Conservation (phyloP, 2,329 filamentous ascomycete species). For the Phialemonium atrogriseum region DNA sequence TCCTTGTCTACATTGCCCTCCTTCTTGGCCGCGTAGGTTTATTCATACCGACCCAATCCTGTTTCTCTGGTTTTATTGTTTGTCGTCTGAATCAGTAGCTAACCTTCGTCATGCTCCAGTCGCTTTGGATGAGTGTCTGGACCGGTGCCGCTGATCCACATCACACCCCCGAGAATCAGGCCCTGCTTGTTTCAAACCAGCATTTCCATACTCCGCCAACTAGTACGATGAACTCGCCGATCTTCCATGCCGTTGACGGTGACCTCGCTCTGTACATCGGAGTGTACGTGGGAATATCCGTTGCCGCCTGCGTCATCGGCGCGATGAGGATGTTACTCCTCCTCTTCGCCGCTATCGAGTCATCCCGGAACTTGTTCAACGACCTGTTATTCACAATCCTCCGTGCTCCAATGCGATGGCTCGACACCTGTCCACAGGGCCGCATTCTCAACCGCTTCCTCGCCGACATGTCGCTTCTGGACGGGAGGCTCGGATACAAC, state of each 20-base stretch:
- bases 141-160: too few species aligned
- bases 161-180: too few species aligned
- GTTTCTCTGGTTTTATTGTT: too few species aligned
- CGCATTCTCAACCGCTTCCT: constrained; percentile 73
- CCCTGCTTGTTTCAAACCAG: too few species aligned
- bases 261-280: constrained; percentile 56
- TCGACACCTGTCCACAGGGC: constrained; percentile 72
- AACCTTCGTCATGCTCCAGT: too few species aligned
- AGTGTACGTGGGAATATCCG: constrained; percentile 56
- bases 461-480: constrained; percentile 66
- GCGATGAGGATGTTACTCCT: constrained; percentile 55
- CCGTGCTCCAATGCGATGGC: constrained; percentile 64
- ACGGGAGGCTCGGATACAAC: constrained; percentile 57
- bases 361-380: constrained; percentile 60
- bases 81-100: too few species aligned
- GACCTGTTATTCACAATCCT: constrained; percentile 59
- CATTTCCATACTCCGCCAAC: too few species aligned
- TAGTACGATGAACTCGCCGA: too few species aligned
- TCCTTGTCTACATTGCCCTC: too few species aligned
- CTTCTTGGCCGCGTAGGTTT: too few species aligned
- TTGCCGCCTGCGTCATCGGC: constrained; percentile 47
- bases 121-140: too few species aligned
- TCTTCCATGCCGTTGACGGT: constrained; percentile 21
- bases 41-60: too few species aligned
- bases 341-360: constrained; percentile 56